Evolutionary conservation across 2,329 filamentous ascomycete species (phyloP), one percentile per base, ranked within the genome.

Genomic region (Sporothrix inflata): DNA sequence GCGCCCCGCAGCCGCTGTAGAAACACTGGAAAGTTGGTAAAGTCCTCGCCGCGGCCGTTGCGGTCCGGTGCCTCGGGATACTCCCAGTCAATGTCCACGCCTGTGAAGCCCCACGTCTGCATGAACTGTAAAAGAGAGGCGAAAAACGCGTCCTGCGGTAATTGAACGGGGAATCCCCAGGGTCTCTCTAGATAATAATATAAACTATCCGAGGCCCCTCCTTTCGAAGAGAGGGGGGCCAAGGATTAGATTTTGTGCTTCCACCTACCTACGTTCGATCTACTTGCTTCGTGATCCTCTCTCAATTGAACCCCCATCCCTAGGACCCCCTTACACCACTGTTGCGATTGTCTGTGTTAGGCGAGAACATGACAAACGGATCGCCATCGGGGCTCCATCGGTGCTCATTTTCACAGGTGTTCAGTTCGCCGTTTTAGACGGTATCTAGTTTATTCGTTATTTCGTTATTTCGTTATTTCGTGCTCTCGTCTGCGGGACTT

Each of bases 61-160:
- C 75, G 73, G 57, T 78, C 76, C 0, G 70, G 38, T 2, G 76
- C 74, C 19, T 34, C 70, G 16, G 73, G 74, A 53, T 75, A 75
- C 53, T 74, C 69, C 69, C 70, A 73, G 67, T 75, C 71, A 45
- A 74, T 57, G 38, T 73, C 72, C 3, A 74, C 42, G 4, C 71
- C 74, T 19, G 72, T 68, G 9, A 74, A 49, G 40, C 49, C 45
- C 16, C 65, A 51, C 24, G 71, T 71, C 1, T 21, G 69, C 71
- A 79, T 77, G 67, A 75, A 72, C 8, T 53, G 47, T 0, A 71
- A 42, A 8, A 76, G 55, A 0, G 55, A 65, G 24, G 57, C 51
- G 55, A 66, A 38, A 60, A 79, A 79, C 3, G 55, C 72, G 1
- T 73, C 30, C 16, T 75, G n/a, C n/a, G n/a, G n/a, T n/a, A n/a